Conservation (phyloP, 306 rosid species). For the Cucurbita moschata region DNA sequence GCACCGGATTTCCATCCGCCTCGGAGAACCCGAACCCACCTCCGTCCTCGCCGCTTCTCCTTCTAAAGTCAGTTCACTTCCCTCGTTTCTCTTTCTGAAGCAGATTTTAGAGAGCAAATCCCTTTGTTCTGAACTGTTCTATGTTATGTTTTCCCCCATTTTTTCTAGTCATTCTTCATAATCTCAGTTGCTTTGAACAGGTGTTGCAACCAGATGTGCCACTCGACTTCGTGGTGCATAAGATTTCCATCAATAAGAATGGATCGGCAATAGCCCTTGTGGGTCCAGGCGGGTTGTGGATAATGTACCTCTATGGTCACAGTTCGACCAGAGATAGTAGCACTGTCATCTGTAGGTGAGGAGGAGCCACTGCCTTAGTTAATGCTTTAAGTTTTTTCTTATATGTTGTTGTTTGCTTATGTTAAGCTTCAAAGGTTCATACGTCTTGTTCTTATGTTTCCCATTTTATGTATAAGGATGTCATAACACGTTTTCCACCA, state of each 20-base stretch:
- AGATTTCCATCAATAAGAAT: constrained; percentile 59
- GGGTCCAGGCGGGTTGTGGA: constrained; percentile 45
- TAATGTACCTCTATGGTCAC: constrained; percentile 74
- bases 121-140: background rate
- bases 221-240: constrained; percentile 36
- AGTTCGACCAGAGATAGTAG: constrained; percentile 37
- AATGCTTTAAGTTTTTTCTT: background rate
- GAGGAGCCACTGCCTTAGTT: background rate
- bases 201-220: constrained; percentile 52
- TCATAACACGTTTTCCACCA: background rate
- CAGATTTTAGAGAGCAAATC: background rate
- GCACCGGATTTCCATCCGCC: constrained; percentile 63
- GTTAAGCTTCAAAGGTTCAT: background rate
- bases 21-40: constrained; percentile 77
- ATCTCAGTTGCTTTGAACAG: constrained; percentile 23
- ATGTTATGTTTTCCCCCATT: background rate
- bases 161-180: constrained; percentile 4
- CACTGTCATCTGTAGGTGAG: constrained; percentile 61
- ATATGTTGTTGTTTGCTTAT: background rate
- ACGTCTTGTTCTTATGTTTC: background rate
- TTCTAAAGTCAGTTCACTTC: constrained; percentile 39
- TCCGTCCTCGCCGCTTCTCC: constrained; percentile 73
- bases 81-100: background rate
- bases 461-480: background rate
- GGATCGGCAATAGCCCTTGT: constrained; percentile 59